Evolutionary conservation across 2,329 filamentous ascomycete species (phyloP), one percentile per base, ranked within the genome.

Genomic region (Ophiognomonia clavigignenti-juglandacearum): DNA sequence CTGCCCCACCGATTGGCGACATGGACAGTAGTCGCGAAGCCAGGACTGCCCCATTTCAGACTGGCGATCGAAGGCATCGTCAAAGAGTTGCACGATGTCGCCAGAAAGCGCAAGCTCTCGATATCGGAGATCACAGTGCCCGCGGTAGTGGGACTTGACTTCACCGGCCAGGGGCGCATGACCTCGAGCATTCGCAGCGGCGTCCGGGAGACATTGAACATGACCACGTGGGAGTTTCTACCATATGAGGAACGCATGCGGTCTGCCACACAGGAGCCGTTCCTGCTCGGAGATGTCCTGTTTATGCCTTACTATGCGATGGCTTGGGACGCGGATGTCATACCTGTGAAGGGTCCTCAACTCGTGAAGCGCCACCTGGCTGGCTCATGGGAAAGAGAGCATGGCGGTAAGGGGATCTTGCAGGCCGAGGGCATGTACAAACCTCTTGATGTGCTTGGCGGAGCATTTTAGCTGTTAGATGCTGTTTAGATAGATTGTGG

Each of bases 1-100:
- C 49, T 59, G 40, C 24, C 51, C 10, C 53, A 52, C 10, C 50
- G 59, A 46, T 53, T 58, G 24, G 47, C 46, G 16, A 56, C 47
- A 7, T 59, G 55, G 54, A 52, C 51, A 14, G 56, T 59, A 43
- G 48, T 57, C 46, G 48, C 56, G 3, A 41, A 39, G 22, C 56
- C 58, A 3, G 31, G 47, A 3, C 50, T 44, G 9, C 47, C 51
- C 27, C 54, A 54, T 39, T 6, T 27, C 51, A 19, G 51, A 43
- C 14, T n/a, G n/a, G n/a, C n/a, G n/a, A n/a, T n/a, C n/a, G n/a
- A n/a, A n/a, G n/a, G n/a, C n/a, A n/a, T n/a, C n/a, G n/a, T n/a
- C n/a, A n/a, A n/a, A n/a, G n/a, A n/a, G n/a, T n/a, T n/a, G n/a
- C n/a, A n/a, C n/a, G n/a, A n/a, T n/a, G n/a, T n/a, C n/a, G n/a